Evolutionary conservation across 306 rosid genomes (phyloP), one percentile per base, ranked within the genome.

Genomic region (Begonia loranthoides): DNA sequence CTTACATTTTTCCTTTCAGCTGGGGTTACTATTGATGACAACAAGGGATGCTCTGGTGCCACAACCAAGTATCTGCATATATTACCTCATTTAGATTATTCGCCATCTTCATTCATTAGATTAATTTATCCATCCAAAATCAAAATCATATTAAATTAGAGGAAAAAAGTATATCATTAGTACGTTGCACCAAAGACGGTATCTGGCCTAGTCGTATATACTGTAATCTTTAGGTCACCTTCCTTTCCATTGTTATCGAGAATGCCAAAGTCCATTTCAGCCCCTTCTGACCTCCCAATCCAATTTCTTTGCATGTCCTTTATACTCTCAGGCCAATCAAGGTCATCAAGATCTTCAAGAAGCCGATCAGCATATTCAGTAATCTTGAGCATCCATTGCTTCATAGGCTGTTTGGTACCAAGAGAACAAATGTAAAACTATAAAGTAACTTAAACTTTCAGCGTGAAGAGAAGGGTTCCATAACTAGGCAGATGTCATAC

Each of bases 351-450:
- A 76, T 85, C 97, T 66, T 90, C 94, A 45, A 85, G 97, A 64
- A 90, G 97, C 67, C 87, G 86, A 58, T 90, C 97, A 56, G 97
- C 97, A 70, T 85, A 90, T 54, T 84, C 97, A 66, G 97, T 90
- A 50, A 90, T 90, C 87, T 83, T 90, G 72, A 90, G 97, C 79
- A 85, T 85, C 97, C 97, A 85, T 72, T 90, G 97, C 77, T 81
- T 74, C 97, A 90, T 90, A 60, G 97, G 97, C 97, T 90, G 97
- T 90, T 90, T 73, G 86, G 87, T 76, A 81, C 79, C 74, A 85
- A 90, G 82, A 81, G 80, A 90, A 13, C 72, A 79, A 73, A 85
- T 87, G 94, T 72, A 85, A 73, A 75, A 84, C 79, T 80, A 72
- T 72, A 66, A 70, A 77, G 75, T 76, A 72, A 70, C 77, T 72